Conservation (phyloP, 1,284 basidiomycete species). For the Cryptococcus amylolentus region DNA sequence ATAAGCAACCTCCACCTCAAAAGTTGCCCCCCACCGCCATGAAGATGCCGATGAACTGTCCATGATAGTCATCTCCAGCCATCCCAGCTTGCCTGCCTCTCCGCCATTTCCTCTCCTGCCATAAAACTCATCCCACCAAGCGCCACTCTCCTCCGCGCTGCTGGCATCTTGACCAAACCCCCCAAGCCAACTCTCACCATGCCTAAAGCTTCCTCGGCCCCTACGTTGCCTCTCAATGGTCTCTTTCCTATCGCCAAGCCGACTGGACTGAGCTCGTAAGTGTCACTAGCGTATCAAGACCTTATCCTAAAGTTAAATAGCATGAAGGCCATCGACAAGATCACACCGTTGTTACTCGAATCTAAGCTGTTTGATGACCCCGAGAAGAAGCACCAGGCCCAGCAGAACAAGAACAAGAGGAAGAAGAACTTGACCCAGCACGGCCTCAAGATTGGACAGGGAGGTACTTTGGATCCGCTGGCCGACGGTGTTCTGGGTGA, state of each 20-base stretch:
- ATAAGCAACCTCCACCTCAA: no score
- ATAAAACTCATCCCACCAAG: slow-evolving; percentile 1
- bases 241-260: slow-evolving; percentile 51
- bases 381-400: slow-evolving; percentile 15
- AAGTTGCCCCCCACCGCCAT: no score
- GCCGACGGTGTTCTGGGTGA: slow-evolving; percentile 72
- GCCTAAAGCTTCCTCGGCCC: slow-evolving; percentile 42
- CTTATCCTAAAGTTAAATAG: slow-evolving; percentile 48
- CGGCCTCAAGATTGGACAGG: slow-evolving; percentile 52
- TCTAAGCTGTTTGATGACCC: slow-evolving; percentile 74
- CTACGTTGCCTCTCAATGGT: slow-evolving; percentile 47
- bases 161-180: neutral
- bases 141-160: slow-evolving; percentile 6
- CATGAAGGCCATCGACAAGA: slow-evolving; percentile 82
- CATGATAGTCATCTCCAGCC: no score
- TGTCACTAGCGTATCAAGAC: neutral
- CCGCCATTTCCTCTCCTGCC: neutral
- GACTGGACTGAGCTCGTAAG: slow-evolving; percentile 47
- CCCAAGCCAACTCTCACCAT: slow-evolving; percentile 21
- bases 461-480: slow-evolving; percentile 82
- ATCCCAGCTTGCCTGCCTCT: neutral
- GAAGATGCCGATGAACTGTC: no score
- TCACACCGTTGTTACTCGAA: slow-evolving; percentile 73
- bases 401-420: slow-evolving; percentile 24
- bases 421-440: slow-evolving; percentile 41